Evolutionary conservation across 371 early-diverging fungal species (phyloP).

Genomic region (Mycotypha africana): DNA sequence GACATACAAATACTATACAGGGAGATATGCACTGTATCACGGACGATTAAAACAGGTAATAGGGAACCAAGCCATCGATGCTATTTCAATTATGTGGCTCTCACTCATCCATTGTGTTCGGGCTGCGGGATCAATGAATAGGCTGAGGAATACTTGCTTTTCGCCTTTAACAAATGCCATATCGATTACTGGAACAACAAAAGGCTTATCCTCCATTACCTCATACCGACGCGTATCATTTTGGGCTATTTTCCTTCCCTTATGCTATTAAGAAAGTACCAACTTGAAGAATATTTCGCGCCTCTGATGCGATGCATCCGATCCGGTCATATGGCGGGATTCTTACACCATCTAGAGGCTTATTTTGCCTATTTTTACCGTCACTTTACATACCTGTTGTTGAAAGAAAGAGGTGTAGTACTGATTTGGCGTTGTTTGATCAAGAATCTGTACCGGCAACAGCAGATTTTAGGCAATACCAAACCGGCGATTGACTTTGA

Average conservation of each 20-base stretch:
- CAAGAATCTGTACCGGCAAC: constrained; percentile 15
- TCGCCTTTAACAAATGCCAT: constrained; percentile 45
- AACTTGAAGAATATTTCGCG: constrained; percentile 19
- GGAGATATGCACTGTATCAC: constrained; percentile 46
- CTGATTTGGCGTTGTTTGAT: constrained; percentile 37
- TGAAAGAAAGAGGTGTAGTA: constrained; percentile 32
- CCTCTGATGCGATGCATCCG: constrained; percentile 16
- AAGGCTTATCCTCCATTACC: constrained; percentile 38
- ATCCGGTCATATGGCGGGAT: constrained; percentile 28
- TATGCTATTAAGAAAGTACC: constrained; percentile 29
- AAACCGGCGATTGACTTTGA: constrained; percentile 2
- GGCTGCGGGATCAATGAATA: too few relatives aligned
- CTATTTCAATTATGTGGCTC: too few relatives aligned
- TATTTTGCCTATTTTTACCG: constrained; percentile 25
- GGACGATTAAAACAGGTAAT: constrained; percentile 29
- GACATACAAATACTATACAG: constrained; percentile 51
- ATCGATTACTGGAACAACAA: constrained; percentile 27
- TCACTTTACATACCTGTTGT: constrained; percentile 22
- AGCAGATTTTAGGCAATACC: not conserved
- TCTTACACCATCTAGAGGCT: constrained; percentile 20
- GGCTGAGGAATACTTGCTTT: constrained; percentile 39
- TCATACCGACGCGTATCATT: constrained; percentile 50
- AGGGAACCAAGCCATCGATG: constrained; percentile 9
- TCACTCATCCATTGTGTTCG: too few relatives aligned
- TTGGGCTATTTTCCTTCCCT: constrained; percentile 37